A percentile compares a stretch with the other conserved stretches of the same genome.
Conservation (phyloP, 352 stramenopile species). For the Phytopythium mirpurense region DNA sequence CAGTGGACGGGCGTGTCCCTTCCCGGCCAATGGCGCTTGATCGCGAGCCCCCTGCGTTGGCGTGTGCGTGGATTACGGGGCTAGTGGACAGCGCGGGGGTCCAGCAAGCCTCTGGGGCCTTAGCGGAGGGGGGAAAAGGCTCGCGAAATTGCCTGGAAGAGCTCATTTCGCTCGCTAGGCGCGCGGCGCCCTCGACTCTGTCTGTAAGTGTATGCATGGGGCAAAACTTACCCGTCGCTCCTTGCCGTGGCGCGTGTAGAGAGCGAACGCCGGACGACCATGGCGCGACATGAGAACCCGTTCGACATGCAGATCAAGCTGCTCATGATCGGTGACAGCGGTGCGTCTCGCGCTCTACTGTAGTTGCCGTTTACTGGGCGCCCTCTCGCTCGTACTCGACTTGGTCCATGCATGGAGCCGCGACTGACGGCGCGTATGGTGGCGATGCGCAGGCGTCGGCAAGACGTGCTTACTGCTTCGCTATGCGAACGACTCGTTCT, state of each 20-base stretch:
- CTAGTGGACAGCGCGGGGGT: neutral
- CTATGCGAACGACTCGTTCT: slow-evolving; percentile 90
- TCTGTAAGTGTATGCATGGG: too few species aligned
- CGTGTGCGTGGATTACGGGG: neutral
- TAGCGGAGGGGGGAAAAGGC: too few species aligned
- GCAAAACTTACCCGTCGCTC: too few species aligned
- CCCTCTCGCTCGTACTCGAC: too few species aligned
- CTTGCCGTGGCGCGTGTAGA: neutral
- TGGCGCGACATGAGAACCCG: slow-evolving; percentile 88
- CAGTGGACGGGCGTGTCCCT: neutral
- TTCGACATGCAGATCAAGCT: slow-evolving; percentile 99
- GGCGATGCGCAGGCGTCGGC: slow-evolving; percentile 56
- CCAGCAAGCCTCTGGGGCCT: neutral
- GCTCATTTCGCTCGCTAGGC: too few species aligned
- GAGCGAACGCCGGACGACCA: slow-evolving; percentile 16
- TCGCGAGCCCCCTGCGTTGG: neutral
- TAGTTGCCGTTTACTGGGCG: too few species aligned
- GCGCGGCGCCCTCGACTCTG: too few species aligned
- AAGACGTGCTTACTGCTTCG: slow-evolving; percentile 87
- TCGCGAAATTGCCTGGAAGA: too few species aligned
- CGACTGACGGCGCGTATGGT: neutral
- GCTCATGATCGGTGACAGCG: slow-evolving; percentile 96
- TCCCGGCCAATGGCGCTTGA: neutral
- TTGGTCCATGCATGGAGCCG: neutral
- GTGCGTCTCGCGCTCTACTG: slow-evolving; percentile 35